Base-by-base conservation (phyloP, 2,329 filamentous ascomycete genomes). In the Endoconidiophora polonica region DNA sequence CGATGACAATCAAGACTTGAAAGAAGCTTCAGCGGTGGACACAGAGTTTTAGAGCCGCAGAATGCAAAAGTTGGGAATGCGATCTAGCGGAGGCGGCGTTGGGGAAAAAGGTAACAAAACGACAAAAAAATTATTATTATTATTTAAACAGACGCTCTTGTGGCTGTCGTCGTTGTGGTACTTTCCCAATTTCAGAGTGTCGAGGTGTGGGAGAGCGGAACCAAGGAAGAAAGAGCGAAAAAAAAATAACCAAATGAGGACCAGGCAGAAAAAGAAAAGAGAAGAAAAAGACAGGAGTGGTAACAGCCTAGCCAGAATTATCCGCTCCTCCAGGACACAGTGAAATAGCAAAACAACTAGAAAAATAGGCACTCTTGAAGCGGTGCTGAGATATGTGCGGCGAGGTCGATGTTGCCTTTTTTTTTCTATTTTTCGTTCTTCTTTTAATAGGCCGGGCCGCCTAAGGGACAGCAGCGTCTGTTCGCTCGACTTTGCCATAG, bases 21-120 rank as follows among this genome's bases (percentile, higher is more conserved):
- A 33, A 33, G 26, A 33, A 10, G 26, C 26, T 33, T 33, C 26
- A 33, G 26, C 26, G 26, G 26, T 10, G 12, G 12, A 10, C 26
- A 33, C 26, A 33, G 12, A 10, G 12, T 6, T 33, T 10, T 10
- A 33, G 26, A 33, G 26, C 33, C 48, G 33, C 29, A 29, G 37
- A 37, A 43, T 22, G 20, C 38, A 51, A 24, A 20, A 16, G 20
- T 23, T 20, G 14, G 40, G 40, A 44, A 26, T 44, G 26, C 38
- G 22, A 33, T 18, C 29, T 29, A 20, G 36, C 49, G 49, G 38
- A 29, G 26, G 22, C 44, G 44, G 38, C 7, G 33, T 29, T 44
- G 43, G 36, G 49, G 40, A 43, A 44, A 38, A 49, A 51, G 29
- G 26, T 41, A 23, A 22, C n/a, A n/a, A 18, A 33, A 33, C 26